Evolutionary conservation across 257 asterid genomes (phyloP).

Genomic region (Rehmannia glutinosa): DNA sequence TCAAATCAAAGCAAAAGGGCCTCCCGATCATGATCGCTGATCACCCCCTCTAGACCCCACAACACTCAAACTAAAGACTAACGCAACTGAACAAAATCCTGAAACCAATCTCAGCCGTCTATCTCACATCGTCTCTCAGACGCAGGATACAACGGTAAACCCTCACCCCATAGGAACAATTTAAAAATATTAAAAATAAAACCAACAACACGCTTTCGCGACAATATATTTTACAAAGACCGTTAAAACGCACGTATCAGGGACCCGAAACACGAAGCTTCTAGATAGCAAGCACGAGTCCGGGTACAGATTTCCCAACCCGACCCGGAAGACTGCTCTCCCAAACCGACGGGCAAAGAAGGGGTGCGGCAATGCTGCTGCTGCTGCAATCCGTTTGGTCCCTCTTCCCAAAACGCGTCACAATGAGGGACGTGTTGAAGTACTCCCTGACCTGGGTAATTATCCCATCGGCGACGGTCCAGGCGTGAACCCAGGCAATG

Average conservation of each 20-base stretch:
- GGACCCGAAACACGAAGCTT: not conserved
- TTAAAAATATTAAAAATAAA: not conserved
- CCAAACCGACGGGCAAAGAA: slow-evolving; percentile 62
- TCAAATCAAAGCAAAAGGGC: not conserved
- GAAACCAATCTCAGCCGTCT: slow-evolving; percentile 12
- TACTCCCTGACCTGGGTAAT: too few species aligned
- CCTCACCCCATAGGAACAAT: slow-evolving; percentile 27
- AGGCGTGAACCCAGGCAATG: slow-evolving; percentile 69
- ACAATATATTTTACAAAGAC: too few species aligned
- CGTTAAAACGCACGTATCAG: not conserved
- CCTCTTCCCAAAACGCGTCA: slow-evolving; percentile 37
- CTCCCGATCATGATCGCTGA: not conserved
- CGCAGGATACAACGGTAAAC: slow-evolving; percentile 10
- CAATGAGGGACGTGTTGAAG: slow-evolving; percentile 76
- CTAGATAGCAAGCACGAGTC: slow-evolving; percentile 65
- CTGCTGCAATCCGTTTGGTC: slow-evolving; percentile 21
- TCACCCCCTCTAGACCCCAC: not conserved
- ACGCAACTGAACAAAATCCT: not conserved
- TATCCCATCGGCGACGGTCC: too few species aligned
- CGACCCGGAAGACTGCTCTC: slow-evolving; percentile 64
- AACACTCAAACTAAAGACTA: too few species aligned
- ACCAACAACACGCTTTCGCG: not conserved
- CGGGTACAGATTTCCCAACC: slow-evolving; percentile 79
- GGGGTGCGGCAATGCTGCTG: slow-evolving; percentile 26
- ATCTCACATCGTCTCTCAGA: slow-evolving; percentile 22